phyloP scores from a whole-genome alignment of 2,329 filamentous ascomycete species.

The Hymenotorrendiella dingleyae region DNA sequence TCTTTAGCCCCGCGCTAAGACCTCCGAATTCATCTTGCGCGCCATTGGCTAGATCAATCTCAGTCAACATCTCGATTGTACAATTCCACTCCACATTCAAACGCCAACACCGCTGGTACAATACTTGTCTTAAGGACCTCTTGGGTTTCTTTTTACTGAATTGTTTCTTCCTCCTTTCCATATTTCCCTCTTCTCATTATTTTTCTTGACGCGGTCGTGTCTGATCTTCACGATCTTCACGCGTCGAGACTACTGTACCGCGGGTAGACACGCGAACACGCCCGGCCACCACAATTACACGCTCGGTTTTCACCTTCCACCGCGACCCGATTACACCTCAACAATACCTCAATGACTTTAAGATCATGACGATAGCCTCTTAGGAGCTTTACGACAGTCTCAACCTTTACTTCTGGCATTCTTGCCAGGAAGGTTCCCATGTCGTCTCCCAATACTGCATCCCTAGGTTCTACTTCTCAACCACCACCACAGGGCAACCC shows the following conservation, averaged over 20 bases:
- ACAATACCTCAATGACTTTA: conserved; percentile 19
- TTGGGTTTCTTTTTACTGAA: too few species aligned
- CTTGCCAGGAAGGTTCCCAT: conserved; percentile 21
- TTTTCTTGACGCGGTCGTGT: not conserved
- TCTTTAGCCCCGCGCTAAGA: not conserved
- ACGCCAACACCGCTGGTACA: not conserved
- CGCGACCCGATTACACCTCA: conserved; percentile 1
- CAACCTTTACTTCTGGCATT: conserved; percentile 15
- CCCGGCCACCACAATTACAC: conserved; percentile 16
- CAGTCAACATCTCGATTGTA: conserved; percentile 2
- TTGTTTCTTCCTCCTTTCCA: not conserved
- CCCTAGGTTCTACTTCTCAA: conserved; percentile 6
- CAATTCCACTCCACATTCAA: not conserved
- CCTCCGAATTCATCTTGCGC: too few species aligned
- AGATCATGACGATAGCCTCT: conserved; percentile 9
- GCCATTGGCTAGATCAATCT: too few species aligned
- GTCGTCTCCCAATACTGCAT: conserved; percentile 23
- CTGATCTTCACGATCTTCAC: conserved; percentile 2
- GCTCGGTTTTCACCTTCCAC: conserved; percentile 3
- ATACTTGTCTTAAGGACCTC: not conserved
- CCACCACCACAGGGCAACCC: conserved; percentile 16
- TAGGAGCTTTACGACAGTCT: conserved; percentile 12
- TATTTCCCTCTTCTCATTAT: not conserved
- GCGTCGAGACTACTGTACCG: conserved; percentile 17
- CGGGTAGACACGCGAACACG: conserved; percentile 21